These are phyloP conservation scores for Didymella segeticola DNA, from an alignment of 2,329 filamentous ascomycete species.

Conservation along the genomic window DNA sequence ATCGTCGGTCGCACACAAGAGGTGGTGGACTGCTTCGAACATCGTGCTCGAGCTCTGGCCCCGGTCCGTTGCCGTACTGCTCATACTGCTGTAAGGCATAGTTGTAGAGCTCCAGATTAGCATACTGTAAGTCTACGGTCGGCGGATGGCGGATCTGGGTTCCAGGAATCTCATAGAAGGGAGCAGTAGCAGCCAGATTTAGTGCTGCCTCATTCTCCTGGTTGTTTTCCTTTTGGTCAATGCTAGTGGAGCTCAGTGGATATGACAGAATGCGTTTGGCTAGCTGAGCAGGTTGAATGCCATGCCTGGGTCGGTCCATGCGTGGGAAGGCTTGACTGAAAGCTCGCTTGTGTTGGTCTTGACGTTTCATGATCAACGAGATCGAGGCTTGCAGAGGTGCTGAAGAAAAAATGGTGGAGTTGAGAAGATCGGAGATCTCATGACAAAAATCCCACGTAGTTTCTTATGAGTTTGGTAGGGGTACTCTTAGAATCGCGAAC, in stretches of 20 bases:
- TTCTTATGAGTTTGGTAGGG: not conserved
- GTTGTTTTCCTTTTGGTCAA: not conserved
- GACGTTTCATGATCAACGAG: constrained; percentile 4
- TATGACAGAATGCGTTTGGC: constrained; percentile 6
- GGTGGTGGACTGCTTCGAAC: not conserved
- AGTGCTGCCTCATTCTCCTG: constrained; percentile 11
- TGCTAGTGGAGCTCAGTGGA: not conserved
- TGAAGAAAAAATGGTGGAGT: not conserved
- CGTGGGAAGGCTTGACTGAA: constrained; percentile 27
- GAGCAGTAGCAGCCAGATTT: not conserved
- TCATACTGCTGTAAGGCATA: not conserved
- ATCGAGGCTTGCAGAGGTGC: not conserved
- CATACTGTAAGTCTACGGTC: not conserved
- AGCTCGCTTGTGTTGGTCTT: constrained; percentile 23
- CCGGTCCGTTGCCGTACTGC: not conserved
- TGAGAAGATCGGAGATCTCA: not conserved
- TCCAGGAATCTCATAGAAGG: not conserved
- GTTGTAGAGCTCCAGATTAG: not conserved
- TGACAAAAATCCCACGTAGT: not conserved
- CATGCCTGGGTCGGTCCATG: not conserved
- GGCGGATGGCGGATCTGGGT: constrained; percentile 4
- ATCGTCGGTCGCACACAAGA: not conserved
- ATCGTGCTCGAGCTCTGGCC: not conserved
- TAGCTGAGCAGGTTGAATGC: not conserved
- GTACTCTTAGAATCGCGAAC: constrained; percentile 1